Conservation (phyloP, 2,329 filamentous ascomycete species). For the Penicillium fuscoglaucum region DNA sequence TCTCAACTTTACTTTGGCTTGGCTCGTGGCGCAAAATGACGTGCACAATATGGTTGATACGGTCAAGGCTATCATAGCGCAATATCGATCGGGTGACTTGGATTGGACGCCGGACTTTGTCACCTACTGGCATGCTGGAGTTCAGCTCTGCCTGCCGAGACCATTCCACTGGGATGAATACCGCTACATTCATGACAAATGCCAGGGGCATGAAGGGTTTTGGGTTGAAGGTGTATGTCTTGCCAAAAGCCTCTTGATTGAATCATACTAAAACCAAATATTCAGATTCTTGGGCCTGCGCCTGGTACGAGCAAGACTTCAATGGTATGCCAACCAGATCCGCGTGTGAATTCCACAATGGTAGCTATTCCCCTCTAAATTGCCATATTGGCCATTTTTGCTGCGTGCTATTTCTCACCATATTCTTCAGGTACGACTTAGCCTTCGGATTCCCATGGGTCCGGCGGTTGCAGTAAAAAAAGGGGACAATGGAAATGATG, state of each 20-base stretch:
- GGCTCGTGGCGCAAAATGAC: background rate
- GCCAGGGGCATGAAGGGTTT: background rate
- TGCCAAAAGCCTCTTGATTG: background rate
- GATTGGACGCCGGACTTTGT: background rate
- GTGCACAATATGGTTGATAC: background rate
- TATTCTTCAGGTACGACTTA: background rate
- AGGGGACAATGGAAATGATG: background rate
- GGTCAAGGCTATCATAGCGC: background rate
- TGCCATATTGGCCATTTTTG: too few species aligned
- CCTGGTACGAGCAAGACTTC: background rate
- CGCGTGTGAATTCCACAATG: background rate
- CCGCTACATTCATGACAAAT: background rate
- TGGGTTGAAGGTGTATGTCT: conserved; percentile 10
- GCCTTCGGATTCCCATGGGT: background rate
- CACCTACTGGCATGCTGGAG: conserved; percentile 5
- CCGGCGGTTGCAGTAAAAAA: background rate
- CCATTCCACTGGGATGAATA: conserved; percentile 6
- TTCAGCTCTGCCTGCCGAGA: conserved; percentile 1
- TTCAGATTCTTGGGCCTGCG: background rate
- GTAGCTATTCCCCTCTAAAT: background rate
- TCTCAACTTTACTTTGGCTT: too few species aligned
- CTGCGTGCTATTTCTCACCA: background rate
- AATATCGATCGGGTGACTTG: background rate
- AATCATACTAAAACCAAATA: background rate
- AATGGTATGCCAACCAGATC: background rate